phyloP scores from a whole-genome alignment of 75 land plant genomes.

The Picea sitchensis region DNA sequence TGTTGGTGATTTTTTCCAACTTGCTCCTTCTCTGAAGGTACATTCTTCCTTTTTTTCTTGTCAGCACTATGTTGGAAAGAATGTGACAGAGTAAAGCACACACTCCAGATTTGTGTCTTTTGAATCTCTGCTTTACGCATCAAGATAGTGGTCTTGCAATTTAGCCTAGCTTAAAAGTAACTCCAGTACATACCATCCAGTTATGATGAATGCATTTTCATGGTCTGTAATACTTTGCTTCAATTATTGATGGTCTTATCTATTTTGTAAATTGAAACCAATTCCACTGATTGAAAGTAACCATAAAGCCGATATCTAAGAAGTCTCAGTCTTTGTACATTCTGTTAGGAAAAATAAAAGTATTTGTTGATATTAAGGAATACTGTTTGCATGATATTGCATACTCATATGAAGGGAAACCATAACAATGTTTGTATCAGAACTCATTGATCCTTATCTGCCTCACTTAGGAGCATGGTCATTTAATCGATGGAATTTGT shows the following conservation, averaged over 20 bases:
- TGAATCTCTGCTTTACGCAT: background rate
- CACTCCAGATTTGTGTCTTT: background rate
- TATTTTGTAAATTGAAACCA: background rate
- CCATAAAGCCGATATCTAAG: too few relatives aligned
- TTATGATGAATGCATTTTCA: background rate
- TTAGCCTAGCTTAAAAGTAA: background rate
- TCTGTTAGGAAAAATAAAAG: too few relatives aligned
- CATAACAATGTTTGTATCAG: too few relatives aligned
- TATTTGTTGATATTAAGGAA: too few relatives aligned
- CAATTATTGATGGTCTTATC: background rate
- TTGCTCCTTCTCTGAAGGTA: slow-evolving; percentile 83
- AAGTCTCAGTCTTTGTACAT: too few relatives aligned
- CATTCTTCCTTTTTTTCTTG: background rate
- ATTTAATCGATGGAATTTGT: too few relatives aligned
- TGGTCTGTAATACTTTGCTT: background rate
- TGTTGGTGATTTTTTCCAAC: slow-evolving; percentile 67
- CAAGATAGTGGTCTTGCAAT: background rate
- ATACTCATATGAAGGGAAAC: too few relatives aligned
- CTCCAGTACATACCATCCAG: background rate
- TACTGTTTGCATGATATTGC: too few relatives aligned
- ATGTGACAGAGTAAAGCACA: background rate
- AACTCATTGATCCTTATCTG: too few relatives aligned
- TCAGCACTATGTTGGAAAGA: background rate
- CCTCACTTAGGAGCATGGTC: too few relatives aligned
- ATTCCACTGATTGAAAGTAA: too few relatives aligned